A percentile compares a stretch with the other conserved stretches of the same genome.
Evolutionary conservation across 805 yeast species (phyloP).

Genomic region (Wickerhamomyces chambardii): DNA sequence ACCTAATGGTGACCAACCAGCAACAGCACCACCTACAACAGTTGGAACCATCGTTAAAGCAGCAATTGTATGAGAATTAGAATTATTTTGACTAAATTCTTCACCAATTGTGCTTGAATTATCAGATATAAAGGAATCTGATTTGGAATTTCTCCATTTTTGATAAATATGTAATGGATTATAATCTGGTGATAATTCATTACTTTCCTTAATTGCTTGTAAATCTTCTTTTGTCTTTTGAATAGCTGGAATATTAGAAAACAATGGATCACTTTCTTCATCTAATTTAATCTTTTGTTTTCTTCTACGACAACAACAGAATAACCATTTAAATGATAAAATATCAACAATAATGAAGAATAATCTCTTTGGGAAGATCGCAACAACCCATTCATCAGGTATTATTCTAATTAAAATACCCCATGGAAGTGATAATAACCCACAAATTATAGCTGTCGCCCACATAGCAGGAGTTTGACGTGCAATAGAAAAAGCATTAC

Average conservation of each 20-base stretch:
- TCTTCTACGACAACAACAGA: slow-evolving; percentile 2
- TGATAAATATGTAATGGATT: slow-evolving; percentile 16
- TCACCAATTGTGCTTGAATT: slow-evolving; percentile 5
- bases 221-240: slow-evolving; percentile 21
- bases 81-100: not conserved
- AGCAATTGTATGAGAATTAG: slow-evolving; percentile 22
- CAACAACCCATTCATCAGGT: slow-evolving; percentile 72
- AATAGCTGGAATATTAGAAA: slow-evolving; percentile 22
- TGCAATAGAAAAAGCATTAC: slow-evolving; percentile 83
- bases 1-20: slow-evolving; percentile 33
- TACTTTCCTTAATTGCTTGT: slow-evolving; percentile 11
- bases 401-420: slow-evolving; percentile 70
- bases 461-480: slow-evolving; percentile 81
- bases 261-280: slow-evolving; percentile 10
- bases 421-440: slow-evolving; percentile 70
- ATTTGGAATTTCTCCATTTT: slow-evolving; percentile 15
- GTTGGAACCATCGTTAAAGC: slow-evolving; percentile 45
- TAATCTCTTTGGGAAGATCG: slow-evolving; percentile 51
- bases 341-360: slow-evolving; percentile 9
- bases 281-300: slow-evolving; percentile 1
- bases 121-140: slow-evolving; percentile 6
- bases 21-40: slow-evolving; percentile 48
- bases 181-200: slow-evolving; percentile 7
- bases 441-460: slow-evolving; percentile 82
- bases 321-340: slow-evolving; percentile 11